phyloP scores from a whole-genome alignment of 306 rosid species.

The Gastrolobium villosum region DNA sequence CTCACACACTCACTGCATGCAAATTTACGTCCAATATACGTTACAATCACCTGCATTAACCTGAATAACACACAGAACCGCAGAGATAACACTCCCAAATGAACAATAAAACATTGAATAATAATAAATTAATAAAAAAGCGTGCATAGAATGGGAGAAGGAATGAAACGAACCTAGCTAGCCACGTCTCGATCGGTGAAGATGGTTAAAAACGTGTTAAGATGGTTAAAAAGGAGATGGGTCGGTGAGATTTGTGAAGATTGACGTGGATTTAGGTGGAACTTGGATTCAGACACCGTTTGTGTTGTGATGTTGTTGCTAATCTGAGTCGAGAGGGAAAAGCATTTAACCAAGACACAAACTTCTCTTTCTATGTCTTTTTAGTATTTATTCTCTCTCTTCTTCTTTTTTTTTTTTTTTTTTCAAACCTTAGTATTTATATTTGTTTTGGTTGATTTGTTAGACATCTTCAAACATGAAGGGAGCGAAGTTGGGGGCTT shows the following conservation, averaged over 20 bases:
- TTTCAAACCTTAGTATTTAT: not conserved
- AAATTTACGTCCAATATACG: conserved; percentile 72
- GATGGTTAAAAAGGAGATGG: conserved; percentile 54
- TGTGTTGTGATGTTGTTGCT: conserved; percentile 36
- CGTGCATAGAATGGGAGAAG: conserved; percentile 12
- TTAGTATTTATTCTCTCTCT: not conserved
- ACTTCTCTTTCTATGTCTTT: no score
- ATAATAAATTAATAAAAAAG: not conserved
- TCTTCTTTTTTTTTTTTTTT: not conserved
- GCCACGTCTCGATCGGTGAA: conserved; percentile 40
- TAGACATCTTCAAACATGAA: no score
- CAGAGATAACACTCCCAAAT: not conserved
- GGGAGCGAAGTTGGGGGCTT: not conserved
- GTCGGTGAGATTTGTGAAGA: conserved; percentile 54
- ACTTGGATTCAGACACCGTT: conserved; percentile 30
- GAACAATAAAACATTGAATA: not conserved
- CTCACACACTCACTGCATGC: conserved; percentile 63
- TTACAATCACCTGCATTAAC: conserved; percentile 54
- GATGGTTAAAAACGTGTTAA: not conserved
- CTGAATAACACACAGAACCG: not conserved
- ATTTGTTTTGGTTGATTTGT: conserved; percentile 24
- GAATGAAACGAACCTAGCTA: not conserved
- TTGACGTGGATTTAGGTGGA: conserved; percentile 73
- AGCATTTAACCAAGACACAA: conserved; percentile 65
- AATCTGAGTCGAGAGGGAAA: conserved; percentile 74